These are phyloP conservation scores for Croton setiger DNA, from an alignment of 441 rosid species.

Conservation along the genomic window DNA sequence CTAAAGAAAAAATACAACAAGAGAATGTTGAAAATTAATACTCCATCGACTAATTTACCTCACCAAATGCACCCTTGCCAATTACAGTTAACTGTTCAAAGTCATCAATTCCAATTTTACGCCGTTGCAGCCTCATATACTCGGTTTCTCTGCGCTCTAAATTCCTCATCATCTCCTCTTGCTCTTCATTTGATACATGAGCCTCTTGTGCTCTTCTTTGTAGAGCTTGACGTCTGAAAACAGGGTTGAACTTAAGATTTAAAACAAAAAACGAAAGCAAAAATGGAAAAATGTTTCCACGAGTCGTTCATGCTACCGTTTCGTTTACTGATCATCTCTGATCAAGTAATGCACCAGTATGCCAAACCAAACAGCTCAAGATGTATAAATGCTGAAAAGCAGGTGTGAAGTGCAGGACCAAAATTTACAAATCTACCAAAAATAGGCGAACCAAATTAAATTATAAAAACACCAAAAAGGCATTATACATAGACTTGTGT, in stretches of 20 bases:
- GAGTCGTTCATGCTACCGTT: background rate
- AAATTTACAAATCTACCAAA: slow-evolving; percentile 7
- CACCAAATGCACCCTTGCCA: slow-evolving; percentile 96
- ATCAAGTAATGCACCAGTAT: slow-evolving; percentile 12
- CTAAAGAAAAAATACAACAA: background rate
- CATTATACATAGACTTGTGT: background rate
- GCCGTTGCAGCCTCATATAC: slow-evolving; percentile 89
- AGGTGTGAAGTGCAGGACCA: background rate
- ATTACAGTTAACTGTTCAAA: slow-evolving; percentile 80
- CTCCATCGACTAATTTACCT: slow-evolving; percentile 40
- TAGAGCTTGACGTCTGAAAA: slow-evolving; percentile 66
- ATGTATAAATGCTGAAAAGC: slow-evolving; percentile 1
- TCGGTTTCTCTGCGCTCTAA: slow-evolving; percentile 89
- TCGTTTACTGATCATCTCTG: background rate
- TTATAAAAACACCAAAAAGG: background rate
- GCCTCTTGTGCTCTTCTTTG: slow-evolving; percentile 88
- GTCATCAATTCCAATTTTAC: slow-evolving; percentile 88
- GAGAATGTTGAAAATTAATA: background rate
- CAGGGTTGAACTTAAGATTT: slow-evolving; percentile 14
- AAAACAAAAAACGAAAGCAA: background rate
- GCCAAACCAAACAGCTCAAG: background rate
- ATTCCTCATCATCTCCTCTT: slow-evolving; percentile 84
- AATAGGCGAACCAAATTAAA: background rate
- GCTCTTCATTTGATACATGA: slow-evolving; percentile 71
- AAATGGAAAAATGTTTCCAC: background rate